phyloP scores from a whole-genome alignment of 805 yeast species.

The Candida succiphila region DNA sequence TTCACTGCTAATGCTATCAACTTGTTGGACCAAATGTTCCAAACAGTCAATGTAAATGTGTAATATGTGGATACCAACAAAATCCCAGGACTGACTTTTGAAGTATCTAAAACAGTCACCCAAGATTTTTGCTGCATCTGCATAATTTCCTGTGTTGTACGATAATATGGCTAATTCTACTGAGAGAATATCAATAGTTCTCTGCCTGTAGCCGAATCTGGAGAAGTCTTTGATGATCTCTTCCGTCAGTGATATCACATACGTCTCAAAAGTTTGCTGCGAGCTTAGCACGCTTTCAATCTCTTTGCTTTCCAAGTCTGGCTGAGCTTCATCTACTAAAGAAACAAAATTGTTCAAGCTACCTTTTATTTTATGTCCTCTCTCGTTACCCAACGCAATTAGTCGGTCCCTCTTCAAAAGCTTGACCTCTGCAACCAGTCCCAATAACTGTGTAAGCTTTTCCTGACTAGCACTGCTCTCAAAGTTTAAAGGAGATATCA shows the following conservation, averaged over 20 bases:
- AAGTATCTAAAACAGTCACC: constrained; percentile 63
- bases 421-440: constrained; percentile 39
- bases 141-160: constrained; percentile 45
- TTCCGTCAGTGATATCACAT: constrained; percentile 46
- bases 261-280: constrained; percentile 25
- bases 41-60: constrained; percentile 64
- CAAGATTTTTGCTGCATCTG: constrained; percentile 52
- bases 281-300: constrained; percentile 18
- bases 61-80: constrained; percentile 55
- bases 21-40: background rate
- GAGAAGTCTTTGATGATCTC: constrained; percentile 43
- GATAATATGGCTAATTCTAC: constrained; percentile 68
- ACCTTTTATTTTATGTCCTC: constrained; percentile 22
- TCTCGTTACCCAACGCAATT: constrained; percentile 20
- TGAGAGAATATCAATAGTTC: constrained; percentile 65
- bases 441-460: constrained; percentile 9
- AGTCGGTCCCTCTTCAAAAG: constrained; percentile 37
- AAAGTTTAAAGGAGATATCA: background rate
- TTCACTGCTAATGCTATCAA: background rate
- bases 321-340: constrained; percentile 4
- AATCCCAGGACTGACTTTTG: constrained; percentile 63
- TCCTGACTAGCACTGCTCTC: background rate
- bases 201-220: constrained; percentile 36
- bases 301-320: constrained; percentile 6
- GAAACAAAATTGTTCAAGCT: constrained; percentile 6